phyloP scores from a whole-genome alignment of 257 asterid genomes.

The Plantago elongata region DNA sequence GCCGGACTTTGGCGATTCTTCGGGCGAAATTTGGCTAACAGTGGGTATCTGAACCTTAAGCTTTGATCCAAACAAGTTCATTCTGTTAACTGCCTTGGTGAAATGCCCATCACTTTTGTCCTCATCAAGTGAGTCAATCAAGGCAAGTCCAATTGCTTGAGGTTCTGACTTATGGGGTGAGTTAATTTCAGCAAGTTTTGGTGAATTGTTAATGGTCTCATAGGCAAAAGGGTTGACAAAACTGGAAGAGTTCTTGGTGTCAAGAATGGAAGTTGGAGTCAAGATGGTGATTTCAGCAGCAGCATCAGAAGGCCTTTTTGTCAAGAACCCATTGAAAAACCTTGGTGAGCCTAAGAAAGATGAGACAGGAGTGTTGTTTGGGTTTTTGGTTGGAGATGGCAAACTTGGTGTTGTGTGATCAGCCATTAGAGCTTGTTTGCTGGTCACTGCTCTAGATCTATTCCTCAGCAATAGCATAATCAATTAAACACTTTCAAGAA shows the following conservation, averaged over 20 bases:
- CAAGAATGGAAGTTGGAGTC: constrained; percentile 82
- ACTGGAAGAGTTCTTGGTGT: constrained; percentile 36
- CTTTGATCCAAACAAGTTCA: constrained; percentile 67
- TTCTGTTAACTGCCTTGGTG: constrained; percentile 41
- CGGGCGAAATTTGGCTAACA: constrained; percentile 22
- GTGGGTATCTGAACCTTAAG: constrained; percentile 68
- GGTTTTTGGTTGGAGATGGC: constrained; percentile 29
- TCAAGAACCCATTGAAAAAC: constrained; percentile 51
- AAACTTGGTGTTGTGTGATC: constrained; percentile 39
- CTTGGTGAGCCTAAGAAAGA: constrained; percentile 67
- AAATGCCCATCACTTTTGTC: constrained; percentile 23
- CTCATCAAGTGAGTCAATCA: constrained; percentile 48
- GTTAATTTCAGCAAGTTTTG: constrained; percentile 5
- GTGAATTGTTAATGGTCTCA: constrained; percentile 21
- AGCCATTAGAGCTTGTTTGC: constrained; percentile 59
- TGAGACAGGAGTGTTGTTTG: constrained; percentile 40
- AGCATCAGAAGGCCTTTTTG: constrained; percentile 33
- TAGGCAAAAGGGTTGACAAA: constrained; percentile 44
- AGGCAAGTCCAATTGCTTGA: constrained; percentile 69
- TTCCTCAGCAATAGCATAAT: constrained; percentile 46
- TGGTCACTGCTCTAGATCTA: constrained; percentile 66
- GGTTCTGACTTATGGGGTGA: constrained; percentile 26
- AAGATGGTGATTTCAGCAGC: constrained; percentile 31
- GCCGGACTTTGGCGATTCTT: constrained; percentile 49
- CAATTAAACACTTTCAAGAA: neutral